phyloP scores from a whole-genome alignment of 1,284 basidiomycete species.

The Ganoderma meredithae region DNA sequence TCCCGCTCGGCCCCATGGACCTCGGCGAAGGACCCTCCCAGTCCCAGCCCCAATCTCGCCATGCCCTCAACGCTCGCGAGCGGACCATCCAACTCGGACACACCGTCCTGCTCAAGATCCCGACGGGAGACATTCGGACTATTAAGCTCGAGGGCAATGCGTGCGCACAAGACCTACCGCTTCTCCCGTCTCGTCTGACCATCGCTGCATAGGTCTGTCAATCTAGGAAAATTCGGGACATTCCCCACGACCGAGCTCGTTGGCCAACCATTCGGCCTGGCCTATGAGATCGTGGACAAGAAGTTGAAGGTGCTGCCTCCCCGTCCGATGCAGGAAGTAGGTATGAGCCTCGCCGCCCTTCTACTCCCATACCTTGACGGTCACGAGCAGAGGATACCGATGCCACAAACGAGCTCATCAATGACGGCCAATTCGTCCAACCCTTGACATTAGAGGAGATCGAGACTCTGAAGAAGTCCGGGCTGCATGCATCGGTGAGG shows the following conservation, averaged over 20 bases:
- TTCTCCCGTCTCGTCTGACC: conserved; percentile 22
- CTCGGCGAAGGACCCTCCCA: conserved; percentile 38
- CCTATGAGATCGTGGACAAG: conserved; percentile 79
- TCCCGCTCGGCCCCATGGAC: conserved; percentile 33
- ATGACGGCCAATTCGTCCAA: conserved; percentile 81
- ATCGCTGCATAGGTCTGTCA: conserved; percentile 55
- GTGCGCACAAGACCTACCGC: conserved; percentile 50
- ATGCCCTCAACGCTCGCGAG: conserved; percentile 25
- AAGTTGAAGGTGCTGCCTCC: conserved; percentile 69
- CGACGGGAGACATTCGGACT: conserved; percentile 73
- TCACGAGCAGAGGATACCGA: conserved; percentile 80
- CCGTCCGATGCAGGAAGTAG: conserved; percentile 74
- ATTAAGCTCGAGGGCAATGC: conserved; percentile 71
- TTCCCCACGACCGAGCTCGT: conserved; percentile 76
- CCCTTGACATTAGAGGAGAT: conserved; percentile 86
- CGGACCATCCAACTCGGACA: conserved; percentile 63
- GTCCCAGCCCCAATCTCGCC: neutral
- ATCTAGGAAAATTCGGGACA: conserved; percentile 77
- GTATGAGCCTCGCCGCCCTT: conserved; percentile 47
- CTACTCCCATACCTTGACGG: conserved; percentile 24
- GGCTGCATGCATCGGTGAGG: conserved; percentile 75
- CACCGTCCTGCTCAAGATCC: conserved; percentile 71
- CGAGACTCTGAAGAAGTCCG: conserved; percentile 78
- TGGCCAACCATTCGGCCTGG: conserved; percentile 76
- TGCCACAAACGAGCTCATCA: conserved; percentile 90